phyloP scores from a whole-genome alignment of 164 flowering plant genomes.

The Protea cynaroides region DNA sequence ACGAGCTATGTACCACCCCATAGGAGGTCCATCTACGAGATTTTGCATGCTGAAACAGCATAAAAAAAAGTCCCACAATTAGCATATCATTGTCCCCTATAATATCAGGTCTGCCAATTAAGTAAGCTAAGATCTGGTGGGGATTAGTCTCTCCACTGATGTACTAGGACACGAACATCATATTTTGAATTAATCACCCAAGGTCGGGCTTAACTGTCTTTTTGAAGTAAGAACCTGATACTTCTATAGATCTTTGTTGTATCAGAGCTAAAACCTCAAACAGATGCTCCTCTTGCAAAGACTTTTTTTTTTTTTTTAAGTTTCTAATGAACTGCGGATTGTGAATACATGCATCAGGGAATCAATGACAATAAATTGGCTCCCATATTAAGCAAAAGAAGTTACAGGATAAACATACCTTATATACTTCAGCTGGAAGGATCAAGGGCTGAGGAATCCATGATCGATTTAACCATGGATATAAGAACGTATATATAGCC shows the following conservation, averaged over 20 bases:
- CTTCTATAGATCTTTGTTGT: not conserved
- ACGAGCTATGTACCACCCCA: too few species aligned
- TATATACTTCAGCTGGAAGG: constrained; percentile 91
- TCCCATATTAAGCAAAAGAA: not conserved
- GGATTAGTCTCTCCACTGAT: not conserved
- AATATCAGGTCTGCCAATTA: too few species aligned
- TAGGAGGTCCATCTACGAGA: too few species aligned
- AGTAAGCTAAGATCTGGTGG: too few species aligned
- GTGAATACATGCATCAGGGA: not conserved
- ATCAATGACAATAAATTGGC: not conserved
- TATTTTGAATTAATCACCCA: not conserved
- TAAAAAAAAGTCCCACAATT: too few species aligned
- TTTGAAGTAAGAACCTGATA: not conserved
- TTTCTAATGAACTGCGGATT: not conserved
- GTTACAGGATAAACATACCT: constrained; percentile 36
- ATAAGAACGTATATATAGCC: constrained; percentile 54
- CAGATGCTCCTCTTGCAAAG: not conserved
- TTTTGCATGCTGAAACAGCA: too few species aligned
- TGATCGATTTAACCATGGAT: constrained; percentile 66
- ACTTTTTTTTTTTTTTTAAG: not conserved
- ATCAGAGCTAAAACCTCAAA: not conserved
- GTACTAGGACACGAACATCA: too few species aligned
- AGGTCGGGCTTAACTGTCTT: not conserved
- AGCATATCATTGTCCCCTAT: too few species aligned
- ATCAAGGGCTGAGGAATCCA: constrained; percentile 95